Evolutionary conservation across 108 stramenopile species (phyloP).

Genomic region (Nitzschia putrida): DNA sequence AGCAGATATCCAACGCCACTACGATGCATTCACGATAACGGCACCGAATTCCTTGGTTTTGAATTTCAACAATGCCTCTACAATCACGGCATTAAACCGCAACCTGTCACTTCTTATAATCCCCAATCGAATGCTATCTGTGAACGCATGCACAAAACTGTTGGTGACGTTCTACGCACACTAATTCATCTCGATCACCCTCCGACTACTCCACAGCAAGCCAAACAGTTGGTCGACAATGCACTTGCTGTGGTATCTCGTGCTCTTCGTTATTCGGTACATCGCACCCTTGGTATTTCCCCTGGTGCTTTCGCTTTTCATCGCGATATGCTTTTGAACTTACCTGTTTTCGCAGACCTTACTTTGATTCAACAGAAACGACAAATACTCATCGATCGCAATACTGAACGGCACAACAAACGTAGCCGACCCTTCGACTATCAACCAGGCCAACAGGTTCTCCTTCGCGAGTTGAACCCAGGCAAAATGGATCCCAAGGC

Average conservation of each 20-base stretch:
- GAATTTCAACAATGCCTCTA: slow-evolving; percentile 30
- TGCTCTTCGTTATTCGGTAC: slow-evolving; percentile 15
- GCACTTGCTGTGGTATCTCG: slow-evolving; percentile 14
- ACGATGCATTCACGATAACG: slow-evolving; percentile 38
- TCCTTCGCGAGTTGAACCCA: not conserved
- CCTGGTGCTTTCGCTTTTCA: slow-evolving; percentile 35
- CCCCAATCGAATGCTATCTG: slow-evolving; percentile 47
- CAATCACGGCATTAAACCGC: slow-evolving; percentile 16
- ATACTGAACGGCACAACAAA: not conserved
- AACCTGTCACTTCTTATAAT: slow-evolving; percentile 36
- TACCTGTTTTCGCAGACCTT: not conserved
- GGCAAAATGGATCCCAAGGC: not conserved
- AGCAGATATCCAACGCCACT: slow-evolving; percentile 45
- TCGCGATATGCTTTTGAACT: slow-evolving; percentile 29
- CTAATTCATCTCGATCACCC: slow-evolving; percentile 35
- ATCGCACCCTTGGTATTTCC: slow-evolving; percentile 13
- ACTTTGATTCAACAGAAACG: not conserved
- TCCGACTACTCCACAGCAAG: slow-evolving; percentile 27
- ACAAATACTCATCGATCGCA: not conserved
- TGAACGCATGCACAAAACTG: slow-evolving; percentile 41
- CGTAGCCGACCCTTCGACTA: not conserved
- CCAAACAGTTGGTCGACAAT: slow-evolving; percentile 1
- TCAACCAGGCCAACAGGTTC: not conserved
- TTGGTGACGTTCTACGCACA: slow-evolving; percentile 24
- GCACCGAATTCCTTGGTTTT: slow-evolving; percentile 46